Base-by-base conservation (phyloP, 805 yeast species). In the Yarrowia deformans region DNA sequence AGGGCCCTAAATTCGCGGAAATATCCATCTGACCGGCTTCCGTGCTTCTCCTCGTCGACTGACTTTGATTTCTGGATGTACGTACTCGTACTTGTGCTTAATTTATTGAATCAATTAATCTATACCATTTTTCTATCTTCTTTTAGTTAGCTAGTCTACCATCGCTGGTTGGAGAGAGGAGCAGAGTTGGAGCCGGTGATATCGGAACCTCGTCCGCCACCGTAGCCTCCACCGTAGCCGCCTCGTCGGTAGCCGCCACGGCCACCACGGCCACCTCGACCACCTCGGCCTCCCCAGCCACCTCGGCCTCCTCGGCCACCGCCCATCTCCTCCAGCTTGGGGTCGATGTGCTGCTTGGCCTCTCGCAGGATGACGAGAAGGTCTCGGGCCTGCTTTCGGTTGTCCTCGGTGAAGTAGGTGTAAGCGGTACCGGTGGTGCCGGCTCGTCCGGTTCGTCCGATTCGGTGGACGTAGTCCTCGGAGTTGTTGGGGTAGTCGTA, bases 381-480 rank as follows among this genome's bases (percentile, higher is more conserved):
- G 76, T 92, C 95, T 76, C 91, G 90, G 74, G 98, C 98, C 81
- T 93, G 86, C 82, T 90, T 87, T 75, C 91, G 83, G 84, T 93
- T 91, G 73, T 84, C 93, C 73, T 87, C 90, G 70, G 98, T 92
- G 86, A 95, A 95, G 80, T 94, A 87, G 9, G 98, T 91, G 73
- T 93, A 87, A 69, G 99, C 98, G 72, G 95, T 93, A 86, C 99
- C 99, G 72, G 85, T 84, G 72, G 93, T 88, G 80, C 98, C 98
- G 74, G 98, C 99, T 87, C 99, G 92, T 80, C 99, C 99, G 73
- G 99, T 93, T 87, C 98, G 93, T 81, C 99, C 99, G 78, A 94
- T 95, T 84, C 99, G 88, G 81, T 94, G 99, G 72, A 94, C 98
- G 80, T 94, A 94, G 83, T 95, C 98, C 85, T 95, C 99, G 78